These are phyloP conservation scores for Zea luxurians DNA, from an alignment of 176 grass and related monocot genomes.

Conservation along the genomic window DNA sequence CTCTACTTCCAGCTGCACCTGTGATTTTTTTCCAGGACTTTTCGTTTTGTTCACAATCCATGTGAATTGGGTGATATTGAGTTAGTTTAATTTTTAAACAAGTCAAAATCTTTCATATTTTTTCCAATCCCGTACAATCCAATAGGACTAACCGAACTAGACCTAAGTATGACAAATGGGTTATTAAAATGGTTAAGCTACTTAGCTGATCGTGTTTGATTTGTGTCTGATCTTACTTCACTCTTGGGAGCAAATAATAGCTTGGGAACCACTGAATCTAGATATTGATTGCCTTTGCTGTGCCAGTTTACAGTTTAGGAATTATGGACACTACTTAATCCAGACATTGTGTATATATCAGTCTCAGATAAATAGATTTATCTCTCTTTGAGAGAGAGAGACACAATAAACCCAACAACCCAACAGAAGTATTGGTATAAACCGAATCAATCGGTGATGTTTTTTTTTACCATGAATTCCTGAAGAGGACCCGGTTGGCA, in stretches of 20 bases:
- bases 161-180: neutral
- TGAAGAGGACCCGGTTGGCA: neutral
- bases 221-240: neutral
- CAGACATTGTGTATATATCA: neutral
- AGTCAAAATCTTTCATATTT: too few relatives aligned
- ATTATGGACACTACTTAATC: neutral
- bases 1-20: neutral
- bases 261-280: neutral
- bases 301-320: neutral
- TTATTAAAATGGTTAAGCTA: neutral
- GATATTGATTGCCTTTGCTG: neutral
- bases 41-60: too few relatives aligned
- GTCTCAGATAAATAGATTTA: neutral
- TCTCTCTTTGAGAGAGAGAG: neutral
- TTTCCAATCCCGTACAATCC: too few relatives aligned
- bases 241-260: neutral
- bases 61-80: too few relatives aligned
- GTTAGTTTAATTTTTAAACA: too few relatives aligned
- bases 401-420: neutral
- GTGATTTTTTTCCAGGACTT: neutral
- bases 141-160: too few relatives aligned
- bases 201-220: constrained; percentile 7
- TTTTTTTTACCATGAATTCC: neutral
- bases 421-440: neutral
- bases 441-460: neutral